These are phyloP conservation scores for Kingdonia uniflora DNA, from an alignment of 164 flowering plant genomes.

Conservation along the genomic window DNA sequence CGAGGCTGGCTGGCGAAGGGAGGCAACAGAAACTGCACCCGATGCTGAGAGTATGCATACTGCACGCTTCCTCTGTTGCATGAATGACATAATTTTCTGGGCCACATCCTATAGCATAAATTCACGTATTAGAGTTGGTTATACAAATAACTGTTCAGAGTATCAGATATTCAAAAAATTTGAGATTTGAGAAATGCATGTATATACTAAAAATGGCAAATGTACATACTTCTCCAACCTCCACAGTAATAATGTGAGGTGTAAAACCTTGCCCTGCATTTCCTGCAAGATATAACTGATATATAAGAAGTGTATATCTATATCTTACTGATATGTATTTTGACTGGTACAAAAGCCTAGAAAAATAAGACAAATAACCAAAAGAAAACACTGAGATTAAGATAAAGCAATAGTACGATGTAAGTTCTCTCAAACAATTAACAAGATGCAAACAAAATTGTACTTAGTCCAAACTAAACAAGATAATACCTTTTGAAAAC, in stretches of 20 bases:
- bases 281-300: constrained; percentile 33
- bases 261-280: constrained; percentile 59
- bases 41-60: constrained; percentile 84
- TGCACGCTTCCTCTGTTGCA: constrained; percentile 73
- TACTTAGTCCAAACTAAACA: too few relatives aligned
- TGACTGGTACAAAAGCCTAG: too few relatives aligned
- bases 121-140: constrained; percentile 4
- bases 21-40: constrained; percentile 71
- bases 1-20: constrained; percentile 76
- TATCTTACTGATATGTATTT: not conserved
- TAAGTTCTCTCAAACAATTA: too few relatives aligned
- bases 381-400: too few relatives aligned
- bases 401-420: too few relatives aligned
- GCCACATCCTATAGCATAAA: constrained; percentile 51
- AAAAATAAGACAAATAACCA: too few relatives aligned
- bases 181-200: too few relatives aligned
- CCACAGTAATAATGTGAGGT: constrained; percentile 50
- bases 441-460: too few relatives aligned
- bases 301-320: constrained; percentile 1
- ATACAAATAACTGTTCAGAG: not conserved
- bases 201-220: not conserved
- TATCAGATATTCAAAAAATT: too few relatives aligned
- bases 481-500: too few relatives aligned
- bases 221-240: constrained; percentile 53
- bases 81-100: constrained; percentile 67